Evolutionary conservation across 768 basidiomycete species (phyloP), one percentile per base, ranked within the genome.

Genomic region (Boletus vermiculosoides): DNA sequence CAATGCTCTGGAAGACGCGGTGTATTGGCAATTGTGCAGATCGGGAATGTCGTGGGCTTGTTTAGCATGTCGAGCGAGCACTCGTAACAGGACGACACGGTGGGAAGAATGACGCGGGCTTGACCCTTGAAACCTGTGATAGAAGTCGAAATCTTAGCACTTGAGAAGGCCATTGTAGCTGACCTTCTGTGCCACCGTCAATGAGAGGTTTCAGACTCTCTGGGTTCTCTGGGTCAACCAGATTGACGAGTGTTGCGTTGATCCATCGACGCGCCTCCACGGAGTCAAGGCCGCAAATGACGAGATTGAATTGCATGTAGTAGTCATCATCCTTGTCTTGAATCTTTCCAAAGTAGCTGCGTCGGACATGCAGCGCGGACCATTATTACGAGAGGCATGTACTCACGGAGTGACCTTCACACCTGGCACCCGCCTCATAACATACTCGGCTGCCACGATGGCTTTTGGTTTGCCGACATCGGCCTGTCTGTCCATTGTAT

Each of bases 21-120:
- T 0, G 97, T 99, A 69, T 98, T 98, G 56, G 97, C 96, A 63
- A 99, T 98, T 7, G 97, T 99, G 70, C 97, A 99, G 54, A 99
- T 98, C 2, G 97, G 97, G 71, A 95, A 99, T 13, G 88, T 89
- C 40, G 94, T 97, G 1, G 88, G 95, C 60, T 98, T 98, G 74
- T 97, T 98, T 51, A 98, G 83, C 92, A 98, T 98, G 69, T 98
- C 94, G 47, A 99, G 86, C 3, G 92, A 92, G 71, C 97, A 99
- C 72, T 99, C 97, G 66, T 98, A 98, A 71, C 97, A 99, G 9
- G 95, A 95, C 11, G 94, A 88, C 55, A 98, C 82, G 1, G 92
- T 93, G 1, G 97, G 97, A 16, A 99, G 79, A 65, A 99, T 98
- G 42, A 98, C 95, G 58, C 95, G 86, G 41, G 95, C 94, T 75